These are phyloP conservation scores for Vigna radiata DNA, from an alignment of 306 rosid species.

Conservation along the genomic window DNA sequence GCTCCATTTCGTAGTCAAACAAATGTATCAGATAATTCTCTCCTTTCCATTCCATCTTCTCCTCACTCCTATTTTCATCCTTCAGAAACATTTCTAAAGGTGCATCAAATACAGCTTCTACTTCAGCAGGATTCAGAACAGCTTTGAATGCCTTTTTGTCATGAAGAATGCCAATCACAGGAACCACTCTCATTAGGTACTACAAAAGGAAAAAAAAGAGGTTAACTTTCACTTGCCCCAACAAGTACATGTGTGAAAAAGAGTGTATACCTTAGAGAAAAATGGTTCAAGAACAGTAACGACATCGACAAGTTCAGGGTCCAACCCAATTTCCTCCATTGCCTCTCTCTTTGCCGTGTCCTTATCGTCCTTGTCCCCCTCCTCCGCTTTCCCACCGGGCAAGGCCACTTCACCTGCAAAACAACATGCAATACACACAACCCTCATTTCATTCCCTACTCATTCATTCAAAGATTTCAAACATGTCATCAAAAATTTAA, in stretches of 20 bases:
- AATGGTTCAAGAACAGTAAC: conserved; percentile 92
- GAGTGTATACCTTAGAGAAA: conserved; percentile 75
- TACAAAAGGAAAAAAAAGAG: conserved; percentile 48
- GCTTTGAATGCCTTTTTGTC: conserved; percentile 80
- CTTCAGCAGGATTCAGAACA: conserved; percentile 78
- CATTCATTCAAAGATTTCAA: background rate
- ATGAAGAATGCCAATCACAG: conserved; percentile 77
- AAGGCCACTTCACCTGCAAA: conserved; percentile 87
- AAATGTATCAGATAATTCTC: conserved; percentile 78
- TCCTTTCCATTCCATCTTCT: conserved; percentile 95
- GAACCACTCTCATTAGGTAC: conserved; percentile 92
- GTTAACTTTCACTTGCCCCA: conserved; percentile 1
- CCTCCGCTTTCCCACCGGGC: conserved; percentile 98
- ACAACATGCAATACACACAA: background rate
- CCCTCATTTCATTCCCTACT: background rate
- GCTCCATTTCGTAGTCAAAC: conserved; percentile 70
- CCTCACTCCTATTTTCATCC: conserved; percentile 80
- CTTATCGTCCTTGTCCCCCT: conserved; percentile 86
- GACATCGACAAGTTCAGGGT: conserved; percentile 77
- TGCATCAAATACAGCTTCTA: conserved; percentile 87
- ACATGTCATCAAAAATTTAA: too few relatives aligned
- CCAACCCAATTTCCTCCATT: conserved; percentile 88
- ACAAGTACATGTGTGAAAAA: background rate
- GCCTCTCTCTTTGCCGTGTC: conserved; percentile 96
- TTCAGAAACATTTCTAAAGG: conserved; percentile 97